Base-by-base conservation (phyloP, 176 grass and related monocot genomes). In the Oryza rufipogon region DNA sequence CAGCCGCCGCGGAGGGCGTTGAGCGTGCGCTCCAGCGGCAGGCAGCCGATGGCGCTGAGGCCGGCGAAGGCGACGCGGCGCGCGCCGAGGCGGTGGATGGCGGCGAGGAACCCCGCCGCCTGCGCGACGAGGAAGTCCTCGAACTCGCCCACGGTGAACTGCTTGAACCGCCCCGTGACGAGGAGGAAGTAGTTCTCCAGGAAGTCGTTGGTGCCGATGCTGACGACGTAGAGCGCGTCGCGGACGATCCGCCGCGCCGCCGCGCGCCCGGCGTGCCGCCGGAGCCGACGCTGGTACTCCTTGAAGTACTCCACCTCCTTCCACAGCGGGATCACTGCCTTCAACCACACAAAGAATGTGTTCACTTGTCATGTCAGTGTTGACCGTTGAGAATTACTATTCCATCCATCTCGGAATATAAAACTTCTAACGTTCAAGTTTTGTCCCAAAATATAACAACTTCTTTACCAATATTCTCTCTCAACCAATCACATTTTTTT, bases 131-230 rank as follows among this genome's bases (percentile, higher is more conserved):
- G 80, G 36, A 87, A 93, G 88, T 95, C 91, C 61, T 86, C 77
- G 81, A 80, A 95, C 89, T 90, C 85, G 7, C 2, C 58, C 1
- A 89, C 85, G 19, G 89, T 88, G 84, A 93, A 93, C 83, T 95
- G n/a, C 9, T 68, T 17, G 82, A 91, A 84, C 80, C 96, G 64
- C 2, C 83, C 89, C 0, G 92, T 95, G 0, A 93, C 80, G 7
- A 86, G 9, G 47, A 86, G 70, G 85, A 81, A 98, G 83, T 98
- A 98, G 89, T 98, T 98, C 84, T 95, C 92, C 1, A 95, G 78
- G 79, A 95, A 98, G 80, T 98, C 96, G 49, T 98, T 98, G 65
- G 96, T 95, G 80, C 96, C 96, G 46, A 98, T 41, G 80, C 96
- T 98, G 7, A 98, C 81, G 5, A 98, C 3, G 85, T 95, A 98